Evolutionary conservation across 257 asterid genomes (phyloP), one percentile per base, ranked within the genome.

Genomic region (Capsicum baccatum): DNA sequence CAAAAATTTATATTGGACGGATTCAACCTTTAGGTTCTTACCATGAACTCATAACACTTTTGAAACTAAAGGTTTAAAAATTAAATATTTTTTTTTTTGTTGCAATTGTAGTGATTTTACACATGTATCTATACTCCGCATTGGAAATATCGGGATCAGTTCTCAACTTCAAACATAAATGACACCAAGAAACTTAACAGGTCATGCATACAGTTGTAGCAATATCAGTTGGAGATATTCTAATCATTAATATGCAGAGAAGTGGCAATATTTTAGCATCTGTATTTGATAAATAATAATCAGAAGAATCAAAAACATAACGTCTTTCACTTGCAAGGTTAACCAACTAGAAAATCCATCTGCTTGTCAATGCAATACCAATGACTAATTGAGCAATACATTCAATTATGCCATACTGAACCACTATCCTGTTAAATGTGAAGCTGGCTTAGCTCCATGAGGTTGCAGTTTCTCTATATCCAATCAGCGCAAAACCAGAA

Each of bases 311-410:
- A 59, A n/a, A 59, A 17, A 59, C 7, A 17, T 59, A 9, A 17
- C 66, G 5, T 59, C 66, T 59, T 59, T 59, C 66, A 59, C 66
- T 59, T 59, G 66, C 66, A 59, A 59, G 33, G 66, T 59, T n/a
- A 59, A n/a, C 35, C 66, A 8, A 19, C 8, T n/a, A 59, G 35
- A 55, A 14, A 13, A 55, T 54, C 15, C 57, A 10, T 54, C 57
- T 11, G 15, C 9, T 16, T 3, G 57, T 54, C 57, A 9, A 54
- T 54, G 57, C 57, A 54, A 54, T 54, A 54, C 15, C 57, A 11
- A 55, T 55, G 17, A 55, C 59, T 55, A 55, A 55, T 12, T 55
- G 59, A 12, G 59, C 16, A 55, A 55, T 55, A 54, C 14, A 54
- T 54, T 54, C 15, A 11, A 54, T 54, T 54, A 54, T 54, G 66